Conservation (phyloP, 495 filamentous ascomycete genomes). For the Venustampulla echinocandica region DNA sequence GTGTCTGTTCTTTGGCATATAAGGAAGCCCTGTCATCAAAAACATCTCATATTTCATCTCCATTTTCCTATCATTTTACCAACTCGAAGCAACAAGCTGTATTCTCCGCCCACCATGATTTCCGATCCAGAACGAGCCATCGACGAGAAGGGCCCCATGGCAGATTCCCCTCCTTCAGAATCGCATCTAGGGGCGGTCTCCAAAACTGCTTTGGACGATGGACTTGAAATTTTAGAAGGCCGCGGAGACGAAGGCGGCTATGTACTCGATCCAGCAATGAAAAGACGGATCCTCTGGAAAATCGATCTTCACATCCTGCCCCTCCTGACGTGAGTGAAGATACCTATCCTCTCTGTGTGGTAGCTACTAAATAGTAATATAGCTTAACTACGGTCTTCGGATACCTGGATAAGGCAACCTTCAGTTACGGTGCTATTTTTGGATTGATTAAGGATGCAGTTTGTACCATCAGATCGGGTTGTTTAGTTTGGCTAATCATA, state of each 20-base stretch:
- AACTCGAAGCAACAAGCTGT: too few relatives aligned
- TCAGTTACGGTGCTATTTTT: neutral
- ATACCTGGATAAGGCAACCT: neutral
- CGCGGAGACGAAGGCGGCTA: neutral
- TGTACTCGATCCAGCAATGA: neutral
- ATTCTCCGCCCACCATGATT: too few relatives aligned
- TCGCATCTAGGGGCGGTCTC: too few relatives aligned
- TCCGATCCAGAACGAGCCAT: too few relatives aligned
- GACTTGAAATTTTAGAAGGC: neutral
- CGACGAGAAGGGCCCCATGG: too few relatives aligned
- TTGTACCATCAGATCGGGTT: neutral
- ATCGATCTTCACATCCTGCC: neutral
- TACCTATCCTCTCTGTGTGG: neutral
- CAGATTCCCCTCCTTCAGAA: too few relatives aligned
- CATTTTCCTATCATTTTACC: too few relatives aligned
- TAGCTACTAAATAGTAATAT: neutral
- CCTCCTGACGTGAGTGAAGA: neutral
- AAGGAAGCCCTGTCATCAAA: too few relatives aligned
- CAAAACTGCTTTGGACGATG: too few relatives aligned
- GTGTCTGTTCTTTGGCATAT: too few relatives aligned
- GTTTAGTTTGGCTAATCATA: constrained; percentile 42
- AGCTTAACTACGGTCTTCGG: neutral
- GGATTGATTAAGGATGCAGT: neutral
- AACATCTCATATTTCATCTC: too few relatives aligned
- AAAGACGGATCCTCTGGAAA: neutral